Evolutionary conservation across 805 yeast genomes (phyloP), one percentile per base, ranked within the genome.

Genomic region (Myxozyma kluyveri): DNA sequence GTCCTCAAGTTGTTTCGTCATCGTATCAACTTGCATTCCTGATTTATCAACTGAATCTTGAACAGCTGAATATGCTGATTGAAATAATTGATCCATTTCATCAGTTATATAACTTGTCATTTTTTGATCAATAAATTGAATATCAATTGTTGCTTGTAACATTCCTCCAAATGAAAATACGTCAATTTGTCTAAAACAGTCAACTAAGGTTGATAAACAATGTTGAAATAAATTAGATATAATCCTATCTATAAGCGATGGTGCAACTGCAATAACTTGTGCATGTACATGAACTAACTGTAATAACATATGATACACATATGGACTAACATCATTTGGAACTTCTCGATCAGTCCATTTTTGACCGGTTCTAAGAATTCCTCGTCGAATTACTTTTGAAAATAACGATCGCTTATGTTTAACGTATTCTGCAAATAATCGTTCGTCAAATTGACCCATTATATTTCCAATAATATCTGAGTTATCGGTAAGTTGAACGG

Each of bases 381-480:
- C 81, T 27, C 62, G 64, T 49, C 67, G 65, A n/a, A 73, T 65
- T 27, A 73, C 74, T 42, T 65, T 72, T 2, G 71, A 69, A 37
- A 78, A 51, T 47, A 67, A 59, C 12, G 70, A 60, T 57, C 79
- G 73, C 65, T 80, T 76, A 45, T 75, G 76, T 4, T 75, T 72
- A 45, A 80, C 68, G 59, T 76, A 83, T 19, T 76, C 75, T 12
- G 75, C 77, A 59, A 82, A 81, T 3, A 84, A 70, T 0, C 77
- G 75, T 10, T 70, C 65, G 55, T 82, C 85, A 65, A 79, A 70
- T 47, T 74, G 73, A 18, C 72, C 75, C 47, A 82, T 60, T 2
- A 75, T 67, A 5, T 69, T 65, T 50, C 72, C 75, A 1, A 82
- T 64, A n/a, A 75, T 74, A 24, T 77, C 59, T 14, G 75, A 69